These are phyloP conservation scores for Phytophthora capsici DNA, from an alignment of 352 stramenopile species.

Conservation along the genomic window DNA sequence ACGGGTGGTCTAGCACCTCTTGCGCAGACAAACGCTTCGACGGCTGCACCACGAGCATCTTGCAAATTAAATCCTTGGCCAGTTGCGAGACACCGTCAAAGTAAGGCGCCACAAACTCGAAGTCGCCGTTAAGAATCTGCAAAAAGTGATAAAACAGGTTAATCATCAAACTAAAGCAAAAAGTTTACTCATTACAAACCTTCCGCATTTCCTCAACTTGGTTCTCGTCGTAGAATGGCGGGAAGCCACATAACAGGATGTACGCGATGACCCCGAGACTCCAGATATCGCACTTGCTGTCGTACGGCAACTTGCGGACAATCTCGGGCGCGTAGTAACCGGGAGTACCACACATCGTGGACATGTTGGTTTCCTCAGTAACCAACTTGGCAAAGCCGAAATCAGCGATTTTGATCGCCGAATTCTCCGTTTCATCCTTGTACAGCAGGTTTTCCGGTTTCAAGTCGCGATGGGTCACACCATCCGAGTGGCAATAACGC, in stretches of 20 bases:
- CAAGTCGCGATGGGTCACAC: slow-evolving; percentile 96
- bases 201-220: slow-evolving; percentile 86
- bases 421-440: slow-evolving; percentile 75
- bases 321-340: slow-evolving; percentile 97
- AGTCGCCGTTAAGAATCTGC: slow-evolving; percentile 82
- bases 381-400: slow-evolving; percentile 90
- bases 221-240: slow-evolving; percentile 97
- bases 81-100: slow-evolving; percentile 90
- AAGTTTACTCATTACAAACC: slow-evolving; percentile 15
- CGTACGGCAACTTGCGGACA: slow-evolving; percentile 95
- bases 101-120: slow-evolving; percentile 93
- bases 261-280: slow-evolving; percentile 90
- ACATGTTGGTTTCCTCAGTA: slow-evolving; percentile 84
- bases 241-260: slow-evolving; percentile 96
- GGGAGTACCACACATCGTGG: slow-evolving; percentile 92
- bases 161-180: background rate
- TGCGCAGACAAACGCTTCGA: slow-evolving; percentile 77
- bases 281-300: slow-evolving; percentile 97
- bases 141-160: background rate
- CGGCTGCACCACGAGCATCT: slow-evolving; percentile 93
- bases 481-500: slow-evolving; percentile 83
- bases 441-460: slow-evolving; percentile 98
- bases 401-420: slow-evolving; percentile 95
- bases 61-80: slow-evolving; percentile 94
- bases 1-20: slow-evolving; percentile 71